Base-by-base conservation (phyloP, 176 grass and related monocot species). In the Bolboschoenus planiculmis region DNA sequence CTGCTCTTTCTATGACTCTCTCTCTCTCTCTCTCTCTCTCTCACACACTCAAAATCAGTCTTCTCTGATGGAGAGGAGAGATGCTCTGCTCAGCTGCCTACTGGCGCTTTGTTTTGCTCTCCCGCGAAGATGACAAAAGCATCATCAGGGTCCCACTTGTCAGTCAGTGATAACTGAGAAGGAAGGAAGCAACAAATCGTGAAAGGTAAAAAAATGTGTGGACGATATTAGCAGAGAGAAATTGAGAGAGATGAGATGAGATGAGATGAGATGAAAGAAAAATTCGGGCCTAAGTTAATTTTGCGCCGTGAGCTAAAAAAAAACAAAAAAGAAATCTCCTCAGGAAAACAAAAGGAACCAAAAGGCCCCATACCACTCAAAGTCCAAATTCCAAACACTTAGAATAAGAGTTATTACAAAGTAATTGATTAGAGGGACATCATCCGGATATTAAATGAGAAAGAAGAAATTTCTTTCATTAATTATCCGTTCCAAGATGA, bases 61-160 rank as follows among this genome's bases (percentile, higher is more conserved):
- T n/a, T n/a, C n/a, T n/a, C n/a, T n/a, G n/a, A n/a, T n/a, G n/a
- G n/a, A n/a, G n/a, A n/a, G n/a, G n/a, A n/a, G n/a, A n/a, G n/a
- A n/a, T n/a, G n/a, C n/a, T n/a, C n/a, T n/a, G n/a, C n/a, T n/a
- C n/a, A n/a, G n/a, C n/a, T n/a, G n/a, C n/a, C n/a, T n/a, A n/a
- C n/a, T n/a, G n/a, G n/a, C 72, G 0, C 6, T 58, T 36, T 67
- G 46, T 30, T 24, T 24, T 31, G 0, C n/a, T n/a, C n/a, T 26
- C 43, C n/a, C 50, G 2, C 56, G 85, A 43, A 46, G 83, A 85
- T 56, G n/a, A 34, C 24, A 40, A 85, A 65, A 64, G 61, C 61
- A 13, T 4, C 61, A 64, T 64, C 29, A 5, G 4, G 60, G 60
- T 15, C 14, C 61, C 61, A 18, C 30, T 3, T 33, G 30, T 65